Evolutionary conservation across 208 protist species (phyloP), one percentile per base, ranked within the genome.

Genomic region (Naegleria gruberi): DNA sequence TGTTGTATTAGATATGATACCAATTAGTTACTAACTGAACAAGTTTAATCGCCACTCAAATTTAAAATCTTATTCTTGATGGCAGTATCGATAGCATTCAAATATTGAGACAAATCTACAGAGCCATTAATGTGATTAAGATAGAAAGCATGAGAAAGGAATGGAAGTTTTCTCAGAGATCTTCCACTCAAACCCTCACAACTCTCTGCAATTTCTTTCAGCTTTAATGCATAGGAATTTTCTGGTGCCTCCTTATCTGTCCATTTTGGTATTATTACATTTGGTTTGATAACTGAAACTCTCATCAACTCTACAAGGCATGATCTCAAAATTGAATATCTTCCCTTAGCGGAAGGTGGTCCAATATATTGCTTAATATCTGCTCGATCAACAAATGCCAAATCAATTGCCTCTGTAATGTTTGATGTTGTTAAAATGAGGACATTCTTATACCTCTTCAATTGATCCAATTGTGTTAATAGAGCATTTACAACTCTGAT

Each of bases 391-490:
- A 98, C 90, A 90, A 99, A 99, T n/a, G 97, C 97, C 2, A 94
- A 92, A 91, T 98, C 97, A 82, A 98, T 97, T 1, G 97, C 97
- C 3, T 90, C 93, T 0, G 96, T 98, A 26, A 99, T 90, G 94
- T 99, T 99, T 81, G 96, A 98, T 0, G 98, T 99, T 19, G 97
- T 92, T 3, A 99, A 91, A 0, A 99, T 93, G 0, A 99, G 65
- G 7, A 98, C 94, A 90, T 99, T 99, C 4, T 51, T 88, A 55
- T 92, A 92, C 1, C 90, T 55, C 92, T 97, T 95, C 4, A 99
- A 91, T 26, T 91, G 91, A 93, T 99, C 98, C 19, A 99, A 90
- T 91, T 99, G 98, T 10, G 98, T 99, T 0, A 99, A 94, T 41
- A 99, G 91, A 30, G 98, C 97, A 91, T 99, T 97, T 37, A 97